Percentiles rank a stretch among this genome's conserved stretches.
Conservation (phyloP, 495 filamentous ascomycete species). For the Ascodesmis nigricans region DNA sequence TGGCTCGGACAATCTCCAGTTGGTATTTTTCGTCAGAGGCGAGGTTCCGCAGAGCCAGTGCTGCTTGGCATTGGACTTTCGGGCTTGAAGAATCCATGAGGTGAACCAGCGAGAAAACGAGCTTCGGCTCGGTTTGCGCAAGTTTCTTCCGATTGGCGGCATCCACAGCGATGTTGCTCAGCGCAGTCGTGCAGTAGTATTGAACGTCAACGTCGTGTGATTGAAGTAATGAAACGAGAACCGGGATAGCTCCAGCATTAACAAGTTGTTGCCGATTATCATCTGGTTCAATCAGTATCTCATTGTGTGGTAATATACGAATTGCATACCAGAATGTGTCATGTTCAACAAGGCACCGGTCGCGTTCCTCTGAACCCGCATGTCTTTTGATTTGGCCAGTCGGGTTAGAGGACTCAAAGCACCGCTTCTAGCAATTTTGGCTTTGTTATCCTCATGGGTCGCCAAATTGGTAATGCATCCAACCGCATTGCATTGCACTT, state of each 20-base stretch:
- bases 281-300: constrained; percentile 30
- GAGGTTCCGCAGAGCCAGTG: constrained; percentile 77
- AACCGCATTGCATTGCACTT: constrained; percentile 97
- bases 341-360: constrained; percentile 93
- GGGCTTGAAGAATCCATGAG: constrained; percentile 94
- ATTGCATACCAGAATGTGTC: constrained; percentile 78
- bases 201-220: constrained; percentile 91
- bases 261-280: constrained; percentile 95
- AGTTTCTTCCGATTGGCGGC: constrained; percentile 71
- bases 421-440: constrained; percentile 89
- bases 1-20: constrained; percentile 79
- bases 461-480: constrained; percentile 96
- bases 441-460: constrained; percentile 97
- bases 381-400: constrained; percentile 90
- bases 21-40: constrained; percentile 98
- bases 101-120: constrained; percentile 82
- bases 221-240: constrained; percentile 78
- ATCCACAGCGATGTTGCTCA: constrained; percentile 97
- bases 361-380: constrained; percentile 94
- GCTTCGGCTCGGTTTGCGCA: constrained; percentile 64
- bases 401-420: constrained; percentile 75
- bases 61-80: constrained; percentile 95
- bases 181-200: constrained; percentile 95
- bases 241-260: constrained; percentile 86
- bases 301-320: not conserved